phyloP scores from a whole-genome alignment of 148 eudicot species.

The Linanthus parryae region DNA sequence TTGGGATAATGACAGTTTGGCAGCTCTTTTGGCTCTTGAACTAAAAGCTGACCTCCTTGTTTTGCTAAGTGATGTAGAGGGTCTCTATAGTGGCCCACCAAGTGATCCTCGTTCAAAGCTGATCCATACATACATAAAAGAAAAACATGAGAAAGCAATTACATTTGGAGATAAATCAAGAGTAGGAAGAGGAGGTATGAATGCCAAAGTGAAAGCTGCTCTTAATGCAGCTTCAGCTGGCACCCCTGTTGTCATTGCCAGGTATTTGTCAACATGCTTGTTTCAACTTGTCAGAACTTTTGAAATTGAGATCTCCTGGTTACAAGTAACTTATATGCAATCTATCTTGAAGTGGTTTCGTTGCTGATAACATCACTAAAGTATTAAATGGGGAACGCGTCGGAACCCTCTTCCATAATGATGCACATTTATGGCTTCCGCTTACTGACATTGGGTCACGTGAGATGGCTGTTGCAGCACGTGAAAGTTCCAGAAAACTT shows the following conservation, averaged over 20 bases:
- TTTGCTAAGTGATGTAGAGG: conserved; percentile 91
- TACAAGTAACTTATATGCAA: conserved; percentile 7
- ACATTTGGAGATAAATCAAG: conserved; percentile 48
- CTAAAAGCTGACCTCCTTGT: conserved; percentile 86
- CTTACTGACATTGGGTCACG: conserved; percentile 52
- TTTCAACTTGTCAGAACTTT: background rate
- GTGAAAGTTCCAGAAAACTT: conserved; percentile 67
- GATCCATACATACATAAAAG: conserved; percentile 63
- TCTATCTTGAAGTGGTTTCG: conserved; percentile 56
- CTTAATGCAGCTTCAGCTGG: conserved; percentile 35
- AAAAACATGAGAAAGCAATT: conserved; percentile 31
- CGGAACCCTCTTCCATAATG: conserved; percentile 84
- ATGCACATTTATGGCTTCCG: conserved; percentile 54
- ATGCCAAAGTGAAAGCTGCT: conserved; percentile 52
- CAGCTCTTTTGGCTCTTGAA: conserved; percentile 81
- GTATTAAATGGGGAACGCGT: conserved; percentile 61
- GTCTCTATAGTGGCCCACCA: conserved; percentile 90
- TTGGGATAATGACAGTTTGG: conserved; percentile 97
- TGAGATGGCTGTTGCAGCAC: conserved; percentile 80
- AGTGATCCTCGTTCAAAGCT: conserved; percentile 86
- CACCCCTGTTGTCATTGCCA: conserved; percentile 39
- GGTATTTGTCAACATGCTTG: conserved; percentile 15
- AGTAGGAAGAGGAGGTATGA: conserved; percentile 57
- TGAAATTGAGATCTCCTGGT: background rate
- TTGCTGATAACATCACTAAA: conserved; percentile 50